Base-by-base conservation (phyloP, 805 yeast species). In the Spathaspora gorwiae region DNA sequence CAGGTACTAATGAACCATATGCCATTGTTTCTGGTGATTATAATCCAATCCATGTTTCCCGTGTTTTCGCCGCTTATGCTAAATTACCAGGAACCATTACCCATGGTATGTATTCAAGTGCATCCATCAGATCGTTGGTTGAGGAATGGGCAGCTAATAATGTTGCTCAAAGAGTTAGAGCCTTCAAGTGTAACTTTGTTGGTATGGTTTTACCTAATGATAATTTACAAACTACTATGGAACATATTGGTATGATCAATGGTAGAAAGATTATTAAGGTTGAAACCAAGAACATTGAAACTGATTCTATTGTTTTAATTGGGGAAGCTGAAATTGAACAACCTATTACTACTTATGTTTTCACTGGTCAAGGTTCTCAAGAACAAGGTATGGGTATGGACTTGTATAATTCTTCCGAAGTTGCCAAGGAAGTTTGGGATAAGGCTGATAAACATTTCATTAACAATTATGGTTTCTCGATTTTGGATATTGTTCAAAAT, bases 301-400 rank as follows among this genome's bases (percentile, higher is more conserved):
- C 92, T 47, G 90, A 81, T 47, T 79, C 78, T 49, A 69, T 77
- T 35, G 99, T 94, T 15, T 76, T 94, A 57, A 66, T 78, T 44
- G 99, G 98, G 72, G 96, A 89, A 74, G 99, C 99, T 46, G 99
- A 94, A 75, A 90, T 95, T 60, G 98, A 94, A 59, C 99, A 94
- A 74, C 99, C 99, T 31, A 86, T 84, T 44, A 87, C 98, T 37
- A 86, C 99, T 15, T 94, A 87, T 66, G 96, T 94, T 47, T 94
- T 95, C 74, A 94, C 99, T 54, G 99, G 99, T 64, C 99, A 94
- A 78, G 99, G 99, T 68, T 92, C 99, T 49, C 99, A 94, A 73
- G 99, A 95, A 70, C 99, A 95, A 76, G 97, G 97, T 66, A 94
- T 94, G 99, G 99, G 99, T 78, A 94, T 94, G 99, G 99, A 94